Percentiles rank a stretch among this genome's conserved stretches.
These are phyloP conservation scores for Beauveria sp. DNA, from an alignment of 2,329 filamentous ascomycete genomes.

Conservation along the genomic window DNA sequence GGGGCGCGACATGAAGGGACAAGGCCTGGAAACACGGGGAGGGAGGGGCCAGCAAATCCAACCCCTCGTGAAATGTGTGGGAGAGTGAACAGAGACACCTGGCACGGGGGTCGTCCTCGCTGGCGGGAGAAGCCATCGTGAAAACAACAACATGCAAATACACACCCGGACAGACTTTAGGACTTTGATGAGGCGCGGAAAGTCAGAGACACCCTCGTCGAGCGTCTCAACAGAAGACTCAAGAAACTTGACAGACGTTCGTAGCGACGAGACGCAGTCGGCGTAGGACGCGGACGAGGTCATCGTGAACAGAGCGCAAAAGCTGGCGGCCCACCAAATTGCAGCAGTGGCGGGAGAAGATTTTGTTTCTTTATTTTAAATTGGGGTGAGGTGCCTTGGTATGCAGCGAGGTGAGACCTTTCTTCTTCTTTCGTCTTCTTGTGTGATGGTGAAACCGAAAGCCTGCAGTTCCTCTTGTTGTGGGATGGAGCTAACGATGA, in stretches of 20 bases:
- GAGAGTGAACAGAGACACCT: neutral
- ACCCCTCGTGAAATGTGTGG: neutral
- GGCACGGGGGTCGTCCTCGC: neutral
- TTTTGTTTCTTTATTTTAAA: neutral
- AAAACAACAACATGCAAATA: conserved; percentile 10
- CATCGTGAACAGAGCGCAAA: conserved; percentile 14
- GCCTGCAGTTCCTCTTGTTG: neutral
- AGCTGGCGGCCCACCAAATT: conserved; percentile 2
- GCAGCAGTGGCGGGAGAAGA: conserved; percentile 8
- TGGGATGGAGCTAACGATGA: neutral
- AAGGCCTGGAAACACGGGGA: neutral
- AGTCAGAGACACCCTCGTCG: conserved; percentile 48
- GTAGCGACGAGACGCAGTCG: conserved; percentile 53
- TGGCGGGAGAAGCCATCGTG: conserved; percentile 3
- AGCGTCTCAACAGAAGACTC: conserved; percentile 53
- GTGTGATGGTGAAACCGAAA: neutral
- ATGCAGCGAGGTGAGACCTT: neutral
- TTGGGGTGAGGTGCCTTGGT: neutral
- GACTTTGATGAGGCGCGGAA: conserved; percentile 46
- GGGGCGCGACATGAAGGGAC: neutral
- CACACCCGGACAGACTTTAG: conserved; percentile 51
- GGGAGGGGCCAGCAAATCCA: neutral
- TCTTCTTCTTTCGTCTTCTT: neutral
- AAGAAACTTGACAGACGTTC: conserved; percentile 52
- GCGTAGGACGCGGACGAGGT: conserved; percentile 34